Conservation (phyloP, 352 stramenopile genomes). For the Phytopythium chamaehyphon region DNA sequence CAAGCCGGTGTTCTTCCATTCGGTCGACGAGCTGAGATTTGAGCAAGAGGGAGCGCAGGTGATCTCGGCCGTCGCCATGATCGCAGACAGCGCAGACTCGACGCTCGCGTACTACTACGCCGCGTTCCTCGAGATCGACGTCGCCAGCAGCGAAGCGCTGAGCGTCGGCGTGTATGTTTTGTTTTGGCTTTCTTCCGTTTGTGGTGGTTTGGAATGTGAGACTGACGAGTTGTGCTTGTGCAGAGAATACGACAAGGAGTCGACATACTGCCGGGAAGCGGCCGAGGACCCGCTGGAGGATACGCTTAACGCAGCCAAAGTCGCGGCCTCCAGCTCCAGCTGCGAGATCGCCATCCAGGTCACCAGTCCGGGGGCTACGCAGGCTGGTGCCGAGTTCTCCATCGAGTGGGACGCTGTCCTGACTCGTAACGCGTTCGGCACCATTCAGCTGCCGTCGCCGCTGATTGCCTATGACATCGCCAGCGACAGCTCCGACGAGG, state of each 20-base stretch:
- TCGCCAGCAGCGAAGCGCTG: conserved; percentile 17
- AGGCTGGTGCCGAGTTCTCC: conserved; percentile 11
- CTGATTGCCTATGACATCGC: conserved; percentile 22
- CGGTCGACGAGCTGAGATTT: conserved; percentile 31
- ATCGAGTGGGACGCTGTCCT: conserved; percentile 39
- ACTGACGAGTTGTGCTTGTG: not conserved
- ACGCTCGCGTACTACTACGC: conserved; percentile 49
- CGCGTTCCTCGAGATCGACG: conserved; percentile 32
- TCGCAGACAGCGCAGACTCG: conserved; percentile 32
- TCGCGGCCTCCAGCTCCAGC: conserved; percentile 28
- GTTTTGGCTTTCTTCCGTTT: not conserved
- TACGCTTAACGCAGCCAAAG: conserved; percentile 15
- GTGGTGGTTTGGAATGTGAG: not conserved
- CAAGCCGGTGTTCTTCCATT: conserved; percentile 31
- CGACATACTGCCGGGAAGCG: conserved; percentile 48
- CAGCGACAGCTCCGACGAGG: conserved; percentile 2
- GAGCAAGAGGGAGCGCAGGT: conserved; percentile 30
- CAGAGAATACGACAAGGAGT: conserved; percentile 25
- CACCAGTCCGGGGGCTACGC: conserved; percentile 21
- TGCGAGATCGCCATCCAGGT: conserved; percentile 44
- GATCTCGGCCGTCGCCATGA: conserved; percentile 36
- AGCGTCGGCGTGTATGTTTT: conserved; percentile 16
- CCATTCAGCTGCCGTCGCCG: conserved; percentile 41
- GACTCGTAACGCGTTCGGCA: conserved; percentile 20
- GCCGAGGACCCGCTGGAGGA: conserved; percentile 29